Evolutionary conservation across 495 filamentous ascomycete species (phyloP).

Genomic region (Paragyromitra xinjiangensis): DNA sequence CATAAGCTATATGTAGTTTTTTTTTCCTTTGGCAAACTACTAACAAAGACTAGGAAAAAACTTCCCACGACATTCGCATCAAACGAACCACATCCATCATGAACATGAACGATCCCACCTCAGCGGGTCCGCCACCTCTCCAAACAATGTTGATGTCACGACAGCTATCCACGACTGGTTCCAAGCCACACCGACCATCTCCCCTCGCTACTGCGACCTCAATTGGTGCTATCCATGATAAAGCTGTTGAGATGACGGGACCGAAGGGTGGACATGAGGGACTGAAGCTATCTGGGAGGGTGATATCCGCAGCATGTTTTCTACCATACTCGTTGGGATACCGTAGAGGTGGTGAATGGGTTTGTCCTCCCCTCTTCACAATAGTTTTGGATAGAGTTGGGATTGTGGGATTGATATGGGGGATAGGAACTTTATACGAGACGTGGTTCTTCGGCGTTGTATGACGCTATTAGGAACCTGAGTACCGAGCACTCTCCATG

Average conservation of each 20-base stretch:
- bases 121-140: conserved; percentile 34
- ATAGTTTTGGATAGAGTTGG: conserved; percentile 5
- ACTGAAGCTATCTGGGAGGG: conserved; percentile 76
- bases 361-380: conserved; percentile 56
- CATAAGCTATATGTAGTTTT: not conserved
- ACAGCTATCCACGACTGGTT: conserved; percentile 21
- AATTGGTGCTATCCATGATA: conserved; percentile 42
- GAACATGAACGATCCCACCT: conserved; percentile 29
- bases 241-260: conserved; percentile 25
- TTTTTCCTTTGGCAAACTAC: not conserved
- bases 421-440: conserved; percentile 74
- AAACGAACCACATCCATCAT: not conserved
- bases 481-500: conserved; percentile 77
- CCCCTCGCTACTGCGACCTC: conserved; percentile 39
- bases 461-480: conserved; percentile 85
- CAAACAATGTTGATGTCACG: conserved; percentile 36
- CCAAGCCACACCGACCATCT: conserved; percentile 38
- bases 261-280: conserved; percentile 39
- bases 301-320: conserved; percentile 88
- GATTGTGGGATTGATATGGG: conserved; percentile 35
- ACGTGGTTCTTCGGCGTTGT: conserved; percentile 84
- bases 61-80: not conserved
- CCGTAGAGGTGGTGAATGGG: conserved; percentile 74
- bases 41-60: conserved; percentile 12
- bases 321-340: conserved; percentile 79